Evolutionary conservation across 2,329 filamentous ascomycete genomes (phyloP), one percentile per base, ranked within the genome.

Genomic region (Fusarium camptoceras): DNA sequence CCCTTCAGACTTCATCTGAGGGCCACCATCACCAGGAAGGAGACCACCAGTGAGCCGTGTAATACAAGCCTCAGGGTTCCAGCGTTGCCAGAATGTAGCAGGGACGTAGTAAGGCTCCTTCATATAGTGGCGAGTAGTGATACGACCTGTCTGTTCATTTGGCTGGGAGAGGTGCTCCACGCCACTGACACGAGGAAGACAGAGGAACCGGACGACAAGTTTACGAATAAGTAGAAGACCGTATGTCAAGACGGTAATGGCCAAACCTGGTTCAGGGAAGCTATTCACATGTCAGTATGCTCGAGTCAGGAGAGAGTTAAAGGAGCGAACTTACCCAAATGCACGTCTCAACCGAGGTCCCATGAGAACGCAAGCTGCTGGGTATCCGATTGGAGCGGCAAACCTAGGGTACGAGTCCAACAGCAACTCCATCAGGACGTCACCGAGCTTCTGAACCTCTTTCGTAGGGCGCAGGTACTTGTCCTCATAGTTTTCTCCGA

Each of bases 51-150:
- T 68, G 10, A 80, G 50, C 74, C 84, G 76, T 22, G 81, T 76
- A 6, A 87, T 60, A 83, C 84, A 84, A 0, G 84, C 89, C 63
- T 78, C 77, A 0, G 85, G 89, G 4, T 87, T 88, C 88, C 87
- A 93, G 62, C 87, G 86, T 73, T 85, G 88, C 87, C 84, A 88
- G 42, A 87, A 77, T 0, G 86, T 91, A 28, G 84, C 83, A 64
- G 86, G 83, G 25, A 87, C 82, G 77, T 92, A 93, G 79, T 87
- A 92, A 4, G 91, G 91, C 48, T 88, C 86, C 14, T 87, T 86
- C 27, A 89, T 83, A 78, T 88, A 92, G 39, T 81, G 70, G 1
- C 80, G 71, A 76, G 73, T 76, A 55, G 84, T 82, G 66, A 88
- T 84, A 5, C 86, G 85, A 1, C 86, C 86, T 0, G 86, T 85